Evolutionary conservation across 306 rosid species (phyloP).

Genomic region (Boehmeria nivea): DNA sequence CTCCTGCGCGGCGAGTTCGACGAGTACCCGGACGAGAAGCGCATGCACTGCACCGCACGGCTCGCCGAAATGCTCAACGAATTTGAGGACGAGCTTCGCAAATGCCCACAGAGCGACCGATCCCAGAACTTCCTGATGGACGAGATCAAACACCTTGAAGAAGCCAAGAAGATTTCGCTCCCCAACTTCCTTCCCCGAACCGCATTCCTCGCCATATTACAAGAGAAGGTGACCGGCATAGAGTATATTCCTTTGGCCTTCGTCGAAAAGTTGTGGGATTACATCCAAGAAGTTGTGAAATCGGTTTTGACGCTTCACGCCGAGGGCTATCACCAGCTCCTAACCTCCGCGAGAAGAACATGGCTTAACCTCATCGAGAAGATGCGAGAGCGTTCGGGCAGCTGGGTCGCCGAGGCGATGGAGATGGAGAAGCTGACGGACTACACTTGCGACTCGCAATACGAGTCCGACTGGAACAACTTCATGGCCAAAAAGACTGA

Average conservation of each 20-base stretch:
- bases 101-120: conserved; percentile 13
- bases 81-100: conserved; percentile 1
- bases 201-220: conserved; percentile 26
- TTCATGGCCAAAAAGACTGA: conserved; percentile 13
- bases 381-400: conserved; percentile 24
- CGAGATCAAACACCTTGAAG: conserved; percentile 28
- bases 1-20: conserved; percentile 22
- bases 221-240: conserved; percentile 28
- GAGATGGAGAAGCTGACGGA: conserved; percentile 43
- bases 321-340: conserved; percentile 38
- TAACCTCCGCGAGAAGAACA: conserved; percentile 12
- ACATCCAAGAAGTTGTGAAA: conserved; percentile 27
- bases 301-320: conserved; percentile 23
- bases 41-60: conserved; percentile 29
- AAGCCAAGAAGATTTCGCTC: conserved; percentile 34
- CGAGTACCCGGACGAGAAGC: conserved; percentile 8
- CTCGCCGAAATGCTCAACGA: conserved; percentile 18
- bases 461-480: conserved; percentile 11
- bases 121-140: conserved; percentile 16
- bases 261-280: conserved; percentile 35
- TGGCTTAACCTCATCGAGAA: conserved; percentile 14
- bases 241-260: conserved; percentile 16
- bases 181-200: conserved; percentile 48
- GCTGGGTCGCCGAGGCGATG: conserved; percentile 20
- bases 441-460: conserved; percentile 41